Evolutionary conservation across 2,329 filamentous ascomycete genomes (phyloP).

Genomic region (Colletotrichum liriopes): DNA sequence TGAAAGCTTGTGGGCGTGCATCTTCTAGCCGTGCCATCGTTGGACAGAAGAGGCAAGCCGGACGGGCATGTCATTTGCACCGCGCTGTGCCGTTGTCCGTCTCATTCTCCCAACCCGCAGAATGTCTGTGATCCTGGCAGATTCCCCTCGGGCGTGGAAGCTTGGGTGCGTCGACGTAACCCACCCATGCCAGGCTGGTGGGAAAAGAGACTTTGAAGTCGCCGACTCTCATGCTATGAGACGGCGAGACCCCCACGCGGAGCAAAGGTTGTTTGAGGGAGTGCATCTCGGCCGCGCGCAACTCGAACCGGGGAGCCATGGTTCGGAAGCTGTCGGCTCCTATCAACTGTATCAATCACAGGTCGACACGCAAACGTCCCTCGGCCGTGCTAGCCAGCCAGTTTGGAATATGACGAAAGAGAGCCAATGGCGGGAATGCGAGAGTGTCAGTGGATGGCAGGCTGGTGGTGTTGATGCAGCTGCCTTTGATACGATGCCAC

Average conservation of each 20-base stretch:
- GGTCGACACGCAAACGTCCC: conserved; percentile 23
- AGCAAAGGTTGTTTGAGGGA: conserved; percentile 8
- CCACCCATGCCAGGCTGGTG: conserved; percentile 29
- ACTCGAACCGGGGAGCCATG: not conserved
- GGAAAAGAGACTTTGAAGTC: conserved; percentile 1
- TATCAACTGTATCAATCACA: conserved; percentile 3
- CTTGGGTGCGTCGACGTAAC: conserved; percentile 27
- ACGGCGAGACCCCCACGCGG: conserved; percentile 30
- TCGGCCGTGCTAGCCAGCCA: conserved; percentile 9
- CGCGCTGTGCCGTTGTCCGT: conserved; percentile 25
- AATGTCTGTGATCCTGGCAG: conserved; percentile 4
- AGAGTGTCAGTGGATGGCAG: conserved; percentile 16
- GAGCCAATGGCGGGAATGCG: conserved; percentile 24
- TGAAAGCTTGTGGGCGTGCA: conserved; percentile 22
- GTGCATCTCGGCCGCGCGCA: conserved; percentile 18
- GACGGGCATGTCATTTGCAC: conserved; percentile 10
- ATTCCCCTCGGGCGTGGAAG: not conserved
- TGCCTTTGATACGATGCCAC: conserved; percentile 8
- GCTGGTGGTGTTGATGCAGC: conserved; percentile 20
- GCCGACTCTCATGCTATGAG: not conserved
- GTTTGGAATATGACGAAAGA: not conserved
- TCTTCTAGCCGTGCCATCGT: conserved; percentile 20
- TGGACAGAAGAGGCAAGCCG: conserved; percentile 23
- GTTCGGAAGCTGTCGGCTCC: not conserved
- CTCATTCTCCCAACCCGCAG: conserved; percentile 5